Evolutionary conservation across 768 basidiomycete genomes (phyloP), one percentile per base, ranked within the genome.

Genomic region (Obba rivulosa): DNA sequence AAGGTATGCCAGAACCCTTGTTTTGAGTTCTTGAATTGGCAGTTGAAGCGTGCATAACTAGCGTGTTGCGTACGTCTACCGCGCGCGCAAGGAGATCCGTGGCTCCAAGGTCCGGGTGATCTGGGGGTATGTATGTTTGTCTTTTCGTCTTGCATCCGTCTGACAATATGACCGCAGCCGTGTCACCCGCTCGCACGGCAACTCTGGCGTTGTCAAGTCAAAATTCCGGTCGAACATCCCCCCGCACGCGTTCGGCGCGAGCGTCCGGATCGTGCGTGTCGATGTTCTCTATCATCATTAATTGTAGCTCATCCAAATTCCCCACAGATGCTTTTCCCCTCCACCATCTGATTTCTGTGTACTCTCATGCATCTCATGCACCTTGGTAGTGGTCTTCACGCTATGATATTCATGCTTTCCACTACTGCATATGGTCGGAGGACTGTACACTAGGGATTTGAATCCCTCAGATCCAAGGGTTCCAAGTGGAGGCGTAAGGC

Each of bases 41-140:
- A 13, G 23, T 37, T 13, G 25, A 35, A 39, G 37, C 20, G 4
- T 43, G 13, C n/a, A 2, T 25, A 20, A 36, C 20, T 60, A 96
- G 93, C 89, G 95, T 60, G 80, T 99, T 55, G 96, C 96, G 51
- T 99, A 86, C 72, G 93, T 99, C 59, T 99, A 99, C 85, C 88
- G 86, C 67, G 95, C 93, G 52, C 93, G 96, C 79, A 79, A 83
- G 69, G 90, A 92, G 72, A 81, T 95, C 57, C 85, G 85, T 69
- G 96, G 96, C 51, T 89, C 92, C 59, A 93, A 94, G 72, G 76
- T 97, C 64, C 89, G 96, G 58, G 92, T 98, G 55, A 97, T 98
- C 77, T 98, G 93, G 93, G 96, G 94, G 90, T 91, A 61, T 64
- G 84, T 74, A 5, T n/a, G 24, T 46, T 21, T 36, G 38, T 35